Percentiles rank a stretch among this genome's conserved stretches.
phyloP scores from a whole-genome alignment of 805 yeast species.

The Saccharomycopsis selenospora region DNA sequence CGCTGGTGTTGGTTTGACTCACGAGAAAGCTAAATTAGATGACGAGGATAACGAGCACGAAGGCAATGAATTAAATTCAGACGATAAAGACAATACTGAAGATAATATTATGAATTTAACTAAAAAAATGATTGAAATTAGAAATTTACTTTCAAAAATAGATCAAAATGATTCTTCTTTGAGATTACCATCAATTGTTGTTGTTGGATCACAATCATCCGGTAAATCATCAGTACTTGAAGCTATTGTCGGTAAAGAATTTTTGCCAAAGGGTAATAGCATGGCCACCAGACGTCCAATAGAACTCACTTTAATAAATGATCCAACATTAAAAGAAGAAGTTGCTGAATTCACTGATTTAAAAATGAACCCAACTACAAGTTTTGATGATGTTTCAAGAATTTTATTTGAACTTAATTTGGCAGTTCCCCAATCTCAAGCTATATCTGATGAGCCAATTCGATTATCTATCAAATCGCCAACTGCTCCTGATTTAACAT shows the following conservation, averaged over 20 bases:
- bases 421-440: constrained; percentile 83
- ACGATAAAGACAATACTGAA: constrained; percentile 52
- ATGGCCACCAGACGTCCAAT: constrained; percentile 99
- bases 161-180: constrained; percentile 71
- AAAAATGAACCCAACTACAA: constrained; percentile 73
- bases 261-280: constrained; percentile 92
- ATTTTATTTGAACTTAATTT: constrained; percentile 81
- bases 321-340: constrained; percentile 64
- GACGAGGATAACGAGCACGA: constrained; percentile 48
- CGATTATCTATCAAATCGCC: constrained; percentile 89
- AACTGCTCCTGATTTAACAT: constrained; percentile 79
- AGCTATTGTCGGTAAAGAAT: constrained; percentile 96
- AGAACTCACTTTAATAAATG: constrained; percentile 84
- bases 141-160: constrained; percentile 67
- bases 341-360: constrained; percentile 91
- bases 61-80: constrained; percentile 35
- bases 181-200: constrained; percentile 90
- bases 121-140: constrained; percentile 93
- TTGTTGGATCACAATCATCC: constrained; percentile 93
- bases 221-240: constrained; percentile 97
- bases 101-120: constrained; percentile 85
- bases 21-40: constrained; percentile 26
- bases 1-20: constrained; percentile 29
- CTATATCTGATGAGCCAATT: constrained; percentile 89
- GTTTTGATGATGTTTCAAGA: constrained; percentile 82